Percentiles rank a stretch among this genome's conserved stretches.
phyloP scores from a whole-genome alignment of 331 rosid species.

The Pyrus hybrid region DNA sequence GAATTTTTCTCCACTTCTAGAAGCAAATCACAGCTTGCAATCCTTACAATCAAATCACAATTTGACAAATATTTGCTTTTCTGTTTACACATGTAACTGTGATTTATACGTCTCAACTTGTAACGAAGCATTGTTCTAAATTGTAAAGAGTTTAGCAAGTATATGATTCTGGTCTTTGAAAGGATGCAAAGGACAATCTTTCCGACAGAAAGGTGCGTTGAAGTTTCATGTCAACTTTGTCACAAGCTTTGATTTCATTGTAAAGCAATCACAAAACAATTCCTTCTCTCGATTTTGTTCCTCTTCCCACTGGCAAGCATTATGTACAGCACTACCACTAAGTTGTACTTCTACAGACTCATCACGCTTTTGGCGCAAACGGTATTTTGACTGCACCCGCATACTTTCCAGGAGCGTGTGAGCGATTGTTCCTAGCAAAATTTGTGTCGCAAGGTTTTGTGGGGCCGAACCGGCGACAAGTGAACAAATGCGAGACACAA shows the following conservation, averaged over 20 bases:
- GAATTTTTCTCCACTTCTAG: no score
- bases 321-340: not conserved
- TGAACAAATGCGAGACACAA: no score
- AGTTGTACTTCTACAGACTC: not conserved
- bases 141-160: not conserved
- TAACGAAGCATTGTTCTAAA: not conserved
- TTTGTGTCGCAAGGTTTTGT: no score
- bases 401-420: not conserved
- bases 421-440: not conserved
- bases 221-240: slow-evolving; percentile 6
- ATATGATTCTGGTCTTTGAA: no score
- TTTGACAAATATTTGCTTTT: no score
- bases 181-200: not conserved
- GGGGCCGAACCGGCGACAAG: no score
- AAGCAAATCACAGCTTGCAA: no score
- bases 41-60: no score
- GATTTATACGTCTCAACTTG: not conserved
- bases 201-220: not conserved
- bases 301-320: slow-evolving; percentile 1
- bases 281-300: not conserved
- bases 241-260: not conserved
- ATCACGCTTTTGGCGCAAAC: not conserved
- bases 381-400: not conserved
- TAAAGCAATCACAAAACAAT: not conserved
- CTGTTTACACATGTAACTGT: no score